These are phyloP conservation scores for Lactuca sativa DNA, from an alignment of 129 eudicot genomes.

Conservation along the genomic window DNA sequence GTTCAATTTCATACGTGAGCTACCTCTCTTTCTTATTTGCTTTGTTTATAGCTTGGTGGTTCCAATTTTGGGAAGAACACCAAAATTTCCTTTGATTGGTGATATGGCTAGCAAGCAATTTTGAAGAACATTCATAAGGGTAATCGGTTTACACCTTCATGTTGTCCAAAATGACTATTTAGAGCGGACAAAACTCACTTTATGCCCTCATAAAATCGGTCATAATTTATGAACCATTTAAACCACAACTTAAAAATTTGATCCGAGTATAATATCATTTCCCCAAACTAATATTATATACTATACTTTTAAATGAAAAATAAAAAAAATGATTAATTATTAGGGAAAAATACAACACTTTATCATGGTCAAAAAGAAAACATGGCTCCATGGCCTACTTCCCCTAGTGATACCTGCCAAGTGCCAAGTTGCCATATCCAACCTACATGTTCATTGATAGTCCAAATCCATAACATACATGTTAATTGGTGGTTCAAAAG, in stretches of 20 bases:
- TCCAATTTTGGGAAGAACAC: slow-evolving; percentile 64
- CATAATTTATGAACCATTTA: too few relatives aligned
- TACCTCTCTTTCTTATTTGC: slow-evolving; percentile 60
- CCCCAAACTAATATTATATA: too few relatives aligned
- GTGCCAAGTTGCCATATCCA: background rate
- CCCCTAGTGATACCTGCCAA: background rate
- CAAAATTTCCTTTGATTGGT: slow-evolving; percentile 79
- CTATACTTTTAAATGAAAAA: background rate
- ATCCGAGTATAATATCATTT: too few relatives aligned
- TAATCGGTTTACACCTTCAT: too few relatives aligned
- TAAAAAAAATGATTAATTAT: background rate
- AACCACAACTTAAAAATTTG: too few relatives aligned
- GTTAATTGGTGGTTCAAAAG: slow-evolving; percentile 1
- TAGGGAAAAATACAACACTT: background rate
- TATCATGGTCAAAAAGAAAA: slow-evolving; percentile 20
- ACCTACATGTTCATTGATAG: slow-evolving; percentile 2
- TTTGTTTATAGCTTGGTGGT: slow-evolving; percentile 60
- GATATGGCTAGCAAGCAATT: slow-evolving; percentile 86
- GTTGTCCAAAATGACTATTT: too few relatives aligned
- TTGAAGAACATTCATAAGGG: slow-evolving; percentile 15
- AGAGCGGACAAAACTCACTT: too few relatives aligned
- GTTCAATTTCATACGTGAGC: slow-evolving; percentile 65
- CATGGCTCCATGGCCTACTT: slow-evolving; percentile 29
- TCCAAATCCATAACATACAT: too few relatives aligned
- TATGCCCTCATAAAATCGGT: too few relatives aligned